Percentiles rank a stretch among this genome's conserved stretches.
phyloP scores from a whole-genome alignment of 192 early-diverging fungal genomes.

The Umbelopsis ramanniana region DNA sequence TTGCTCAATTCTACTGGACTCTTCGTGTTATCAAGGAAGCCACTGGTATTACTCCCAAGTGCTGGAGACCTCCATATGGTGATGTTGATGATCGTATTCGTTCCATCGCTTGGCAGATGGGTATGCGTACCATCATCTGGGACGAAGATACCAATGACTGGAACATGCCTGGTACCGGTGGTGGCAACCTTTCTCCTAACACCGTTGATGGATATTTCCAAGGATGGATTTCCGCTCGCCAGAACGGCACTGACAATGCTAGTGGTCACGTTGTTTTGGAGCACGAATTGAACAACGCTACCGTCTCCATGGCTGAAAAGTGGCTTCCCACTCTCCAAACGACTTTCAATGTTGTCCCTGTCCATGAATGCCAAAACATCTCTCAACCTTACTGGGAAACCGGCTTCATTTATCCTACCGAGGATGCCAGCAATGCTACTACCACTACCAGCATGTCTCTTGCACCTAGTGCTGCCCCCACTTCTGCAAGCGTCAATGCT shows the following conservation, averaged over 20 bases:
- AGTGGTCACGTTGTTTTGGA: constrained; percentile 43
- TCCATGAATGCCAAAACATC: constrained; percentile 40
- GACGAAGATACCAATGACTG: constrained; percentile 40
- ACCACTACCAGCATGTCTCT: background rate
- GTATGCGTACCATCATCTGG: constrained; percentile 42
- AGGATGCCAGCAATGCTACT: background rate
- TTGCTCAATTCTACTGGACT: constrained; percentile 67
- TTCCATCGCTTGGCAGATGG: constrained; percentile 54
- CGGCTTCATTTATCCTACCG: constrained; percentile 36
- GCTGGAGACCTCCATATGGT: constrained; percentile 60
- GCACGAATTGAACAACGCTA: constrained; percentile 48
- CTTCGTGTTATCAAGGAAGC: constrained; percentile 47
- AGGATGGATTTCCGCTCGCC: constrained; percentile 30
- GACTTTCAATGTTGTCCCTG: constrained; percentile 38
- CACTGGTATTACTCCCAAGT: constrained; percentile 49
- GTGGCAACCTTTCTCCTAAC: constrained; percentile 27
- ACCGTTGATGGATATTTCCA: constrained; percentile 39
- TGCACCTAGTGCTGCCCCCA: constrained; percentile 6
- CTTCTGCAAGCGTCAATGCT: background rate
- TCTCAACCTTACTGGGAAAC: constrained; percentile 48
- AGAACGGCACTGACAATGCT: constrained; percentile 20
- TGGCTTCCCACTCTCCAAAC: constrained; percentile 47
- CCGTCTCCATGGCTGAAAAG: constrained; percentile 44
- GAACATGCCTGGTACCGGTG: constrained; percentile 37
- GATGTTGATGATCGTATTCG: constrained; percentile 64